A percentile compares a stretch with the other conserved stretches of the same genome.
phyloP scores from a whole-genome alignment of 2,329 filamentous ascomycete species.

The Penicillium digitatum region DNA sequence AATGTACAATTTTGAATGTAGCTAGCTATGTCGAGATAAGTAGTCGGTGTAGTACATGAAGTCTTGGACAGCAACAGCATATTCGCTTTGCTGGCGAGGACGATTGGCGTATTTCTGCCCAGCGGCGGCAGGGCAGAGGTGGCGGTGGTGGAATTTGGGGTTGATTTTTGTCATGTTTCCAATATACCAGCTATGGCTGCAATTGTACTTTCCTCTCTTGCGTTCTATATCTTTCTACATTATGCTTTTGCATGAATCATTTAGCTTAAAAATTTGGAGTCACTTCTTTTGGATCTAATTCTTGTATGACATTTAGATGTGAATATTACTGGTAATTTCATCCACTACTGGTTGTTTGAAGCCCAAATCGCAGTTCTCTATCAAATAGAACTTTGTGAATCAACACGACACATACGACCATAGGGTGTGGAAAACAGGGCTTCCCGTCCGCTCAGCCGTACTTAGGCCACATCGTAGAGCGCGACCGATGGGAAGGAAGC shows the following conservation, averaged over 20 bases:
- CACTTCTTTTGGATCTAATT: neutral
- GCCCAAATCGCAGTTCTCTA: no score
- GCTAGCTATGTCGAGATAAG: neutral
- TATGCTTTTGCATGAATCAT: neutral
- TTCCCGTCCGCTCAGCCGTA: no score
- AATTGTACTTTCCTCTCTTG: neutral
- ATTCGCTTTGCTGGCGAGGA: constrained; percentile 88
- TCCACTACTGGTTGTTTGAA: neutral
- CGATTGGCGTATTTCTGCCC: constrained; percentile 88
- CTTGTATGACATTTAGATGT: neutral
- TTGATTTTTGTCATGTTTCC: constrained; percentile 24
- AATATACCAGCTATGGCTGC: constrained; percentile 6
- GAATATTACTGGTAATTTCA: neutral
- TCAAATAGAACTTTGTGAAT: no score
- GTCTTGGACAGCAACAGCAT: neutral
- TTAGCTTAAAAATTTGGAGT: neutral
- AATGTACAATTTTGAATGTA: neutral
- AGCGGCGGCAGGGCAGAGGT: constrained; percentile 76
- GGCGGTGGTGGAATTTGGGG: constrained; percentile 93
- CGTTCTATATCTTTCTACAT: neutral
- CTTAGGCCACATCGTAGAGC: no score
- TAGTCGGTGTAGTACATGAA: constrained; percentile 4
- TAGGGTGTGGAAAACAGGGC: no score
- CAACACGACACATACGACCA: no score
- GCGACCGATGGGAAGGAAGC: no score